Base-by-base conservation (phyloP, 2,329 filamentous ascomycete species). In the Hypoxylon sp. region DNA sequence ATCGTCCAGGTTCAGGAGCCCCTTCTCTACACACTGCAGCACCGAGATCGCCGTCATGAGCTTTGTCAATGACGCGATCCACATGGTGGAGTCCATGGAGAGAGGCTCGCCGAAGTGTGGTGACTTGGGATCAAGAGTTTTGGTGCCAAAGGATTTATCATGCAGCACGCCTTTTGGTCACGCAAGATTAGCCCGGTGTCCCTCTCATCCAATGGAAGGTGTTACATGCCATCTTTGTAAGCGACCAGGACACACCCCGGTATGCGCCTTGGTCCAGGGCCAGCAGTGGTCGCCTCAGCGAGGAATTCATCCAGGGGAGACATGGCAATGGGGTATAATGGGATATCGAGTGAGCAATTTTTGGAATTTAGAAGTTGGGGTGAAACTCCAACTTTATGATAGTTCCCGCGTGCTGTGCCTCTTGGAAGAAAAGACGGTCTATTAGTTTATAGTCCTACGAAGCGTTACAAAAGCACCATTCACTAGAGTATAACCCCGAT, bases 51-150 rank as follows among this genome's bases (percentile, higher is more conserved):
- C n/a, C 22, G 64, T 60, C 30, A 68, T 59, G 28, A 68, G 63
- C 44, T 67, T 68, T 32, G 52, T 64, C 39, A 55, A 60, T 3
- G 63, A 67, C n/a, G 63, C 63, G 13, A 64, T 28, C 60, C 64
- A 67, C 32, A 64, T 60, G 41, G n/a, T 20, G 41, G 17, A 24
- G 19, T 44, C 41, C 11, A 44, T 44, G 19, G 41, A 44, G 41
- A 44, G 41, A 19, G 41, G 41, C 20, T 44, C 41, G 41, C 19
- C 19, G 41, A 44, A 44, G 41, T 17, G 11, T 22, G 11, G 41
- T 10, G 41, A 44, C n/a, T 22, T 44, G 19, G 41, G 41, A 22
- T 44, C 11, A 13, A 44, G 17, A 44, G 41, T 24, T 22, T 44
- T 44, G 41, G 41, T 44, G 17, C 41, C 41, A 11, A 44, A 44